Evolutionary conservation across 495 filamentous ascomycete genomes (phyloP).

Genomic region (Annulohypoxylon bovei): DNA sequence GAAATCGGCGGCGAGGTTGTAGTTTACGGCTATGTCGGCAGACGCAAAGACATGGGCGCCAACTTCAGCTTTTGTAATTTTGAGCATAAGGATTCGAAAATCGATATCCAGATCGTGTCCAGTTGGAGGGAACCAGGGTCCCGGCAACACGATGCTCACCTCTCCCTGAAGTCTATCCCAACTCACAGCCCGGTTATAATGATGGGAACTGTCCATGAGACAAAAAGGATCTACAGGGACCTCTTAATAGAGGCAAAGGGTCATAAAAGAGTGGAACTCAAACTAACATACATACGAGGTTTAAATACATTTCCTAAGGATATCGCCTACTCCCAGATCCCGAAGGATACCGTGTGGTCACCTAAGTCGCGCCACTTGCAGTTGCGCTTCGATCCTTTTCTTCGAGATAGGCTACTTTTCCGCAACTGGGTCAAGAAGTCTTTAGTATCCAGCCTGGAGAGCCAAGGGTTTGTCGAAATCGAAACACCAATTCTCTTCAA

Average conservation of each 20-base stretch:
- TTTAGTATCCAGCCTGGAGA: constrained; percentile 64
- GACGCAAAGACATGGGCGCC: constrained; percentile 69
- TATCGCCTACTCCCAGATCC: constrained; percentile 79
- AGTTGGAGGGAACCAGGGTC: constrained; percentile 35
- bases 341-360: constrained; percentile 74
- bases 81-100: constrained; percentile 42
- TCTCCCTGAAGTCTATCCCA: constrained; percentile 47
- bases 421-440: constrained; percentile 61
- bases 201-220: constrained; percentile 42
- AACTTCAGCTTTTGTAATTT: constrained; percentile 76
- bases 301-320: constrained; percentile 82
- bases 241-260: neutral
- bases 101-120: constrained; percentile 51
- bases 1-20: constrained; percentile 61
- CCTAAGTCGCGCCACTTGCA: constrained; percentile 84
- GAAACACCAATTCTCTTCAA: constrained; percentile 97
- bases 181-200: constrained; percentile 54
- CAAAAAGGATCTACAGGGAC: neutral
- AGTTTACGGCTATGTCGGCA: constrained; percentile 77
- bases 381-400: constrained; percentile 71
- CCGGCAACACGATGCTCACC: constrained; percentile 35
- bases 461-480: constrained; percentile 73
- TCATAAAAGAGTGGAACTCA: constrained; percentile 29
- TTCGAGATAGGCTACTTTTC: constrained; percentile 71
- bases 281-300: constrained; percentile 67